Evolutionary conservation across 345 rosid species (phyloP), one percentile per base, ranked within the genome.

Genomic region (Gossypium raimondii): DNA sequence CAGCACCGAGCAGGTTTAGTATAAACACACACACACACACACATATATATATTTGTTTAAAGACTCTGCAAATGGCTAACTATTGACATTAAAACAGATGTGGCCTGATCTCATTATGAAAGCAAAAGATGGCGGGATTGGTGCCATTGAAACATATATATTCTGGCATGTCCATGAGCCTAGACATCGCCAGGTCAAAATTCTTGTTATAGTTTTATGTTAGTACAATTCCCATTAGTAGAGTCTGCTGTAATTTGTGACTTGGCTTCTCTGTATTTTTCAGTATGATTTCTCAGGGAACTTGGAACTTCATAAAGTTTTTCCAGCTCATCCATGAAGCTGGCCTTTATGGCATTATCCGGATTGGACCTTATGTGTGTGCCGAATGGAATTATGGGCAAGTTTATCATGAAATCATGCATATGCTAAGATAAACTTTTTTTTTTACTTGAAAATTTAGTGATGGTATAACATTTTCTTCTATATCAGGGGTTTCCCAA

Each of bases 101-200:
- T 87, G 97, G 93, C 90, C 93, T 3, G 84, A 81, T 60, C 78
- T 90, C 4, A 84, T 88, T 10, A 79, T 53, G 71, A 89, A 91
- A 57, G 81, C 89, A 0, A 89, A 89, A 70, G 91, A 88, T 14
- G 97, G 94, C 22, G 94, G 97, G 0, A 27, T 89, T 10, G 85
- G 88, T 48, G 82, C 89, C 0, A 77, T 89, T 29, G 34, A 92
- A 72, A 89, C 91, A 0, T 88, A 89, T 25, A 88, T 89, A 9
- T 92, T 92, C 5, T 89, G 92, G 97, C 81, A 92, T 22, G 81
- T 72, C 13, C 97, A 87, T 50, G 92, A 91, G 67, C 91, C 91
- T 7, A 20, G 16, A 9, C 89, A 83, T 11, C 84, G 91, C 2
- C 81, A 78, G 78, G 91, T 89, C 80, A 57, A 24, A 68, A 25